A percentile compares a stretch with the other conserved stretches of the same genome.
These are phyloP conservation scores for Fonticula alba DNA, from an alignment of 78 protist genomes.

Conservation along the genomic window DNA sequence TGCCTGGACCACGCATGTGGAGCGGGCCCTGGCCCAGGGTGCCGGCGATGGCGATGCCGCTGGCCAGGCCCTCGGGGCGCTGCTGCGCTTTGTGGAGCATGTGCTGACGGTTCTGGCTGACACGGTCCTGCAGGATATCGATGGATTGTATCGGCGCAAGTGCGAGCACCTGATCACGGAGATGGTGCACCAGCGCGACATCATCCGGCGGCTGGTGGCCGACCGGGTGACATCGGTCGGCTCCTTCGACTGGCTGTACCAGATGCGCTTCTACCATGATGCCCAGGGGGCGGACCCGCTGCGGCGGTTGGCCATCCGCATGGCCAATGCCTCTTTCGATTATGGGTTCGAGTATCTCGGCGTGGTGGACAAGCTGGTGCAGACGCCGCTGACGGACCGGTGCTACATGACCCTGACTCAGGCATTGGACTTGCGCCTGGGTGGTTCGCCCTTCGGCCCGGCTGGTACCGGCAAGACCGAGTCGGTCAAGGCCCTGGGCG, in stretches of 20 bases:
- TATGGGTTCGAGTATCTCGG: constrained; percentile 96
- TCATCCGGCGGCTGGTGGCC: constrained; percentile 24
- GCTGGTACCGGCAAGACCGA: constrained; percentile 99
- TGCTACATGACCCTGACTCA: constrained; percentile 77
- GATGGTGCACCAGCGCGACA: constrained; percentile 83
- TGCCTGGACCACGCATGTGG: constrained; percentile 33
- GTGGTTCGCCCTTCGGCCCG: constrained; percentile 95
- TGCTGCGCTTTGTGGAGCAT: constrained; percentile 4
- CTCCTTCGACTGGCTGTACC: constrained; percentile 69
- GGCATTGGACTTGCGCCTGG: constrained; percentile 71
- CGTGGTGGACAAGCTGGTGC: constrained; percentile 78
- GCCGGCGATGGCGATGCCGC: background rate
- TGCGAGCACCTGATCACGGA: constrained; percentile 71
- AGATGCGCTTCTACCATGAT: constrained; percentile 47
- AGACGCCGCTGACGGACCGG: constrained; percentile 80
- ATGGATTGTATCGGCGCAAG: constrained; percentile 45
- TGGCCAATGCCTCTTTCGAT: constrained; percentile 64
- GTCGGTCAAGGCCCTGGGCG: constrained; percentile 80
- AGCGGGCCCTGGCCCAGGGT: constrained; percentile 1
- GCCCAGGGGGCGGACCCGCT: constrained; percentile 6
- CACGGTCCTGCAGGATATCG: constrained; percentile 35
- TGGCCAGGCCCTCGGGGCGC: constrained; percentile 1
- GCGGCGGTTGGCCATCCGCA: constrained; percentile 31
- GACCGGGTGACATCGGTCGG: background rate
- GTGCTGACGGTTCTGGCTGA: constrained; percentile 49